phyloP scores from a whole-genome alignment of 164 flowering plant genomes.

The Aristolochia contorta region DNA sequence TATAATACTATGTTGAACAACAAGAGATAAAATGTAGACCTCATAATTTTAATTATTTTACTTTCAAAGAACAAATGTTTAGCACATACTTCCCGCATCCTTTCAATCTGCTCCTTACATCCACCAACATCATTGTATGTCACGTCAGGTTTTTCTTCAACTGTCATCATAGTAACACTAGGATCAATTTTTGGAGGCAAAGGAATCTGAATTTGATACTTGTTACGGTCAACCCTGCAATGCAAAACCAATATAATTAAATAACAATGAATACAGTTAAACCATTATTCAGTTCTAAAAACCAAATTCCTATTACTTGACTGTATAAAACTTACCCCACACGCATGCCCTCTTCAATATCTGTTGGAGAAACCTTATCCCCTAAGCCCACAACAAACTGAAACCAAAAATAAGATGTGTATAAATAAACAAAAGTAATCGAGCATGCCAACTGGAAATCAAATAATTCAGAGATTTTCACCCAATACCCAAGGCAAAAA shows the following conservation, averaged over 20 bases:
- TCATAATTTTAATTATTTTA: too few species aligned
- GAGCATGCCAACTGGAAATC: too few species aligned
- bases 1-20: too few species aligned
- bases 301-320: too few species aligned
- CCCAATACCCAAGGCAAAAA: neutral
- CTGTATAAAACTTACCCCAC: constrained; percentile 56
- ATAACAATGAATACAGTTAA: too few species aligned
- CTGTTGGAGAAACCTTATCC: constrained; percentile 96
- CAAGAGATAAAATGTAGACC: too few species aligned
- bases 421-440: too few species aligned
- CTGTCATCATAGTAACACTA: constrained; percentile 99
- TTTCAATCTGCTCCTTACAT: constrained; percentile 95
- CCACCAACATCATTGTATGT: constrained; percentile 99
- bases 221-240: constrained; percentile 88
- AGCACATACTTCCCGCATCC: constrained; percentile 81
- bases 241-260: neutral
- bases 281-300: too few species aligned
- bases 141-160: constrained; percentile 96
- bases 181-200: constrained; percentile 98
- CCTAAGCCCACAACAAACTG: constrained; percentile 99
- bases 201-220: constrained; percentile 94
- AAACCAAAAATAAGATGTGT: neutral
- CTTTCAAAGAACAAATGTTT: too few species aligned
- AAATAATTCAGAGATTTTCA: neutral
- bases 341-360: constrained; percentile 99